These are phyloP conservation scores for Parathielavia appendiculata DNA, from an alignment of 495 filamentous ascomycete species.

Conservation along the genomic window DNA sequence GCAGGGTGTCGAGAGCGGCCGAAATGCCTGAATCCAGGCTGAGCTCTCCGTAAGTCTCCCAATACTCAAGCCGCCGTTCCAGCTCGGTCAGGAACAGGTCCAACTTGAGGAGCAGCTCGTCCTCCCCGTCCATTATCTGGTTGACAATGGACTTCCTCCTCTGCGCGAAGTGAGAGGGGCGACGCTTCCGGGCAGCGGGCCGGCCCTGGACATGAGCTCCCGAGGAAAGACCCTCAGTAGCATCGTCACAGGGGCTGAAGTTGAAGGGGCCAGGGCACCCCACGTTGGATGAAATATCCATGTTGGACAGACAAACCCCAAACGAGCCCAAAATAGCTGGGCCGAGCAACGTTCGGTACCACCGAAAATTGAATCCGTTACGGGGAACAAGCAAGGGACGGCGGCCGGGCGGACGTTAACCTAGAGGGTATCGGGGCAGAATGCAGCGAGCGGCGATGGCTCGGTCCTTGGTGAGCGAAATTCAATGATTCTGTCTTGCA, in stretches of 20 bases:
- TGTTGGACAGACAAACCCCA: slow-evolving; percentile 6
- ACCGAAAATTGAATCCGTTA: neutral
- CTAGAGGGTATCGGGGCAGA: neutral
- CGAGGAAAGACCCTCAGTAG: slow-evolving; percentile 28
- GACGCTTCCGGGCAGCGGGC: slow-evolving; percentile 38
- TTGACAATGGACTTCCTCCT: slow-evolving; percentile 58
- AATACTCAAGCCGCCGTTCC: slow-evolving; percentile 76
- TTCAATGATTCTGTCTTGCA: neutral
- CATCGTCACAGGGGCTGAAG: slow-evolving; percentile 35
- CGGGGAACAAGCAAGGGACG: neutral
- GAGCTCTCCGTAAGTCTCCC: slow-evolving; percentile 81
- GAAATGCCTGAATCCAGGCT: slow-evolving; percentile 77
- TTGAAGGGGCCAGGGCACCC: slow-evolving; percentile 32
- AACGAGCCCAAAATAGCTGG: neutral
- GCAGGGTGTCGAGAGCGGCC: slow-evolving; percentile 75
- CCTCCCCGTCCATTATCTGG: slow-evolving; percentile 57
- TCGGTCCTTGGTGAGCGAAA: slow-evolving; percentile 1
- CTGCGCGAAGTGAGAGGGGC: slow-evolving; percentile 62
- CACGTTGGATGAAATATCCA: slow-evolving; percentile 32
- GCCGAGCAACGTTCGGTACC: neutral
- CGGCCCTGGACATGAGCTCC: slow-evolving; percentile 32
- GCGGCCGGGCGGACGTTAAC: neutral
- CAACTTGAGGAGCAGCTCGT: slow-evolving; percentile 58
- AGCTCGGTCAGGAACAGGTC: slow-evolving; percentile 88
- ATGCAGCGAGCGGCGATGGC: neutral